These are phyloP conservation scores for Aspergillus vadensis DNA, from an alignment of 2,329 filamentous ascomycete genomes.

Conservation along the genomic window DNA sequence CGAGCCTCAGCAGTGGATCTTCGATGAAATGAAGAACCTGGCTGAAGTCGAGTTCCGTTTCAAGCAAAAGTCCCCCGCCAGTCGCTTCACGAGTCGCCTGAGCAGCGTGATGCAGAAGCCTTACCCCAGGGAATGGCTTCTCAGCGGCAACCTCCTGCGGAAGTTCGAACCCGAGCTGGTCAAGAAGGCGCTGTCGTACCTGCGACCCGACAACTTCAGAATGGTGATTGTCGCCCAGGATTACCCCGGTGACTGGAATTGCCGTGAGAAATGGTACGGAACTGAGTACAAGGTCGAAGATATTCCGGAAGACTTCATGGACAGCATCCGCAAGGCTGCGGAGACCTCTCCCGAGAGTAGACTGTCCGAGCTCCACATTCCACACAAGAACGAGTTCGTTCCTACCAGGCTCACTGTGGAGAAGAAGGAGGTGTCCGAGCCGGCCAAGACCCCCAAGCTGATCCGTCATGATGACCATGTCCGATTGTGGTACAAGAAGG, in stretches of 20 bases:
- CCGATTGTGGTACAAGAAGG: constrained; percentile 96
- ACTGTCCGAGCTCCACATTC: constrained; percentile 74
- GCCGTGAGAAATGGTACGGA: constrained; percentile 96
- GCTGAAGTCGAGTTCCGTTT: constrained; percentile 94
- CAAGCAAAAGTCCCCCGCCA: constrained; percentile 87
- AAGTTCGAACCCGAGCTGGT: constrained; percentile 81
- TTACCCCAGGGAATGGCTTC: constrained; percentile 79
- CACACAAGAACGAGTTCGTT: constrained; percentile 93
- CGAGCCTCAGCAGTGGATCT: constrained; percentile 87
- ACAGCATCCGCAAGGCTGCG: constrained; percentile 67
- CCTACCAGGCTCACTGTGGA: constrained; percentile 91
- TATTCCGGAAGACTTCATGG: constrained; percentile 74
- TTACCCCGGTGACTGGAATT: constrained; percentile 79
- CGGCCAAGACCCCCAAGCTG: constrained; percentile 72
- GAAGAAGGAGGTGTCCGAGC: constrained; percentile 82
- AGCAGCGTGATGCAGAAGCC: constrained; percentile 90
- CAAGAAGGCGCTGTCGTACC: constrained; percentile 67
- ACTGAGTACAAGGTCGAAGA: constrained; percentile 87
- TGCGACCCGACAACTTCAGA: constrained; percentile 87
- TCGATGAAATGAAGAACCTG: constrained; percentile 86
- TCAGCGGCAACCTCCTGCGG: constrained; percentile 77
- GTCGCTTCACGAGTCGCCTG: constrained; percentile 81
- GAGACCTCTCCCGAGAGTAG: constrained; percentile 60
- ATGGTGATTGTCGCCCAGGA: constrained; percentile 81
- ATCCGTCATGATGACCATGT: constrained; percentile 80